Base-by-base conservation (phyloP, 2,329 filamentous ascomycete genomes). In the Escovopsis weberi region DNA sequence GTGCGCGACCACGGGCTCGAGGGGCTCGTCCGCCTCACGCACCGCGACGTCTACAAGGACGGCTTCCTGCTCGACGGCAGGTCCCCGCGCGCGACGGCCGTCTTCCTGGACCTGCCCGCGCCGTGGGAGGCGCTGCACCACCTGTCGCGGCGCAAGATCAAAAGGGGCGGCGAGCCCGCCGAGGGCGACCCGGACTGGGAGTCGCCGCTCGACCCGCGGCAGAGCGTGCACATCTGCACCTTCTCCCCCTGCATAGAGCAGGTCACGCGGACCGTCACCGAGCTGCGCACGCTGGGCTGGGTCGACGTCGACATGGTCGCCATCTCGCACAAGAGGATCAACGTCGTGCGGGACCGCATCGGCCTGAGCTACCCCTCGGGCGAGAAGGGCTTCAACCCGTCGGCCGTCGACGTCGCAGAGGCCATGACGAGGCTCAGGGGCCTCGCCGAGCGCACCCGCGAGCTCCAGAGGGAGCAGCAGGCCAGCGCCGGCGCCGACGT, bases 171-270 rank as follows among this genome's bases (percentile, higher is more conserved):
- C 28, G 48, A 49, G 18, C 40, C 49, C 15, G 50, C 42, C 15
- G 52, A 56, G n/a, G 47, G 47, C 12, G 44, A 52, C 39, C 39
- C 48, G 23, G 51, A 44, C 34, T 78, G 72, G 65, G 57, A 70
- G 12, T 80, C 75, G 1, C 70, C 75, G 1, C 69, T 96, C 10
- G 80, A 91, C 50, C 78, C 85, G 0, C 70, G 72, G n/a, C 72
- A 75, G 36, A 73, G 82, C 5, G 76, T 81, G 2, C 74, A 91
- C 55, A 74, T 98, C 43, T 98, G 91, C 66, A 93, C 87, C 1
- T 98, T 98, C 64, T 93, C 84, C 1, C 91, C 91, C 0, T 98
- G 91, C 61, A 93, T 98, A 50, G 91, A 98, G 63, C 91, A 98
- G 65, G 89, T 93, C 19, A 86, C 83, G 42, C 77, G 80, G 43